Conservation (phyloP, 805 yeast species). For the Metschnikowia orientalis region DNA sequence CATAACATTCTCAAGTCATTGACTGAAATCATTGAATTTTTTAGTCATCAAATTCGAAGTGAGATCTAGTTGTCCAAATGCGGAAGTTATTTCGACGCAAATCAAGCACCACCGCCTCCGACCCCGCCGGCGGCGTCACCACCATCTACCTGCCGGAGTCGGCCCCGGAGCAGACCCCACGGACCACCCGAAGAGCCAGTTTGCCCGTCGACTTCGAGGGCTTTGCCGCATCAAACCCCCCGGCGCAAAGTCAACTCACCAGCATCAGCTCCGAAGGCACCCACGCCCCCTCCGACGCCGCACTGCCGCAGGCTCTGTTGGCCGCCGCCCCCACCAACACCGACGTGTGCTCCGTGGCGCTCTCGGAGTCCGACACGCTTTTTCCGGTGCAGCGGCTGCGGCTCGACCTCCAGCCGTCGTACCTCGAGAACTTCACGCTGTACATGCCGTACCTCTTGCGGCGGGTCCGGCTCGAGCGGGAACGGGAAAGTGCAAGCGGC, state of each 20-base stretch:
- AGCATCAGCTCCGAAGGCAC: too few relatives aligned
- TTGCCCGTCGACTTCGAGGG: too few relatives aligned
- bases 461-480: constrained; percentile 21
- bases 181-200: too few relatives aligned
- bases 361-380: constrained; percentile 39
- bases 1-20: too few relatives aligned
- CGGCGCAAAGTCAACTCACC: too few relatives aligned
- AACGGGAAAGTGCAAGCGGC: constrained; percentile 1
- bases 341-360: constrained; percentile 19
- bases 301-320: too few relatives aligned
- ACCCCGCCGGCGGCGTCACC: neutral
- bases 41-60: too few relatives aligned
- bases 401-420: constrained; percentile 33
- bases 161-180: too few relatives aligned
- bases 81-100: constrained; percentile 10
- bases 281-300: too few relatives aligned
- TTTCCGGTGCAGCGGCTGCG: constrained; percentile 20
- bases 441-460: constrained; percentile 39
- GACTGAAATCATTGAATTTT: too few relatives aligned
- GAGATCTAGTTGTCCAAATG: too few relatives aligned
- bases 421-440: constrained; percentile 33
- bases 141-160: constrained; percentile 4
- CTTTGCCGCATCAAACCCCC: too few relatives aligned
- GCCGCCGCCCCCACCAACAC: constrained; percentile 1
- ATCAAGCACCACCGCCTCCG: constrained; percentile 1